These are phyloP conservation scores for Chlamydomonas sp. DNA, from an alignment of 139 green algal genomes.

Conservation along the genomic window DNA sequence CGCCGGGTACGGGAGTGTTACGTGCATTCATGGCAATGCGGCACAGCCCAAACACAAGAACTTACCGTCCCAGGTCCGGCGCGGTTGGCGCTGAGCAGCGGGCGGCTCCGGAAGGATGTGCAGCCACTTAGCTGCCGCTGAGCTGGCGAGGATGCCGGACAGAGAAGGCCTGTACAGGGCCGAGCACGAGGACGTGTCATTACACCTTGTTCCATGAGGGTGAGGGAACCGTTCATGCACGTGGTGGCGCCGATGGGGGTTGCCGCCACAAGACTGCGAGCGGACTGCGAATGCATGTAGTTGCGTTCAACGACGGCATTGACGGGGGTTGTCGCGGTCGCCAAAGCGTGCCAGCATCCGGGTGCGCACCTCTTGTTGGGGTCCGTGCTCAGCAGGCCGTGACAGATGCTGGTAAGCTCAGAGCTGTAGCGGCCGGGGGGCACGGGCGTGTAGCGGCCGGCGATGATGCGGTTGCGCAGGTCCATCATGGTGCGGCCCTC, in stretches of 20 bases:
- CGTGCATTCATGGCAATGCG: not conserved
- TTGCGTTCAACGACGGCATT: too few relatives aligned
- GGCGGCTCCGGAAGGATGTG: slow-evolving; percentile 29
- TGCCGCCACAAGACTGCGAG: too few relatives aligned
- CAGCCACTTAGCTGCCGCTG: slow-evolving; percentile 30
- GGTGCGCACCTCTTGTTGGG: slow-evolving; percentile 53
- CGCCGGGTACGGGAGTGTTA: too few relatives aligned
- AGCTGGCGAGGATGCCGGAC: slow-evolving; percentile 7
- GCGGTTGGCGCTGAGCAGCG: not conserved
- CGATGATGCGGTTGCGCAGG: slow-evolving; percentile 68
- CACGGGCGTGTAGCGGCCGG: slow-evolving; percentile 65
- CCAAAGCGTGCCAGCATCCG: not conserved
- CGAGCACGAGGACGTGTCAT: too few relatives aligned
- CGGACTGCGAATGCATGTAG: too few relatives aligned
- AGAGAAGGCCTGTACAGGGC: slow-evolving; percentile 10
- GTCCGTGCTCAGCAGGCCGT: slow-evolving; percentile 64
- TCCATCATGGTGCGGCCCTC: slow-evolving; percentile 74
- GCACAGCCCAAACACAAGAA: too few relatives aligned
- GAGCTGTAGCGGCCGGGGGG: slow-evolving; percentile 56
- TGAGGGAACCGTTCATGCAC: not conserved
- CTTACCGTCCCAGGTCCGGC: slow-evolving; percentile 31
- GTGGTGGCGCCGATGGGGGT: too few relatives aligned
- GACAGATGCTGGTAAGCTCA: slow-evolving; percentile 67
- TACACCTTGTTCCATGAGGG: too few relatives aligned
- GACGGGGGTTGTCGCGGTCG: too few relatives aligned